Evolutionary conservation across 495 filamentous ascomycete species (phyloP).

Genomic region (Gamarada debralockiae): DNA sequence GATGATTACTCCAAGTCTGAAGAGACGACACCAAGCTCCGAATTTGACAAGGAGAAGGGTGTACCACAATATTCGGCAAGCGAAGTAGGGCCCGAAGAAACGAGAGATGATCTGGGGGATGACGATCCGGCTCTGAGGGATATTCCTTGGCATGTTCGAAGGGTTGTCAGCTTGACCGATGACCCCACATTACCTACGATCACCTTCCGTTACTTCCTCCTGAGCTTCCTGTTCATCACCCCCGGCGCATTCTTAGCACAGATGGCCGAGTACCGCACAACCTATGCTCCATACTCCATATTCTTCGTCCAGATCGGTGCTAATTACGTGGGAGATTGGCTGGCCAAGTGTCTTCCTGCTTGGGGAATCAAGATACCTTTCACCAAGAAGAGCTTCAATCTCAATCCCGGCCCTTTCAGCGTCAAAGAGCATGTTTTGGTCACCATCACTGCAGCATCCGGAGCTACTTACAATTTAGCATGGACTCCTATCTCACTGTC

Average conservation of each 20-base stretch:
- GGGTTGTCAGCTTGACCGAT: conserved; percentile 38
- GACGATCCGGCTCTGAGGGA: conserved; percentile 42
- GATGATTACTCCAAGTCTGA: background rate
- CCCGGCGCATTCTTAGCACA: conserved; percentile 7
- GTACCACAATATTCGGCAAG: background rate
- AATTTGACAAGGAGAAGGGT: conserved; percentile 9
- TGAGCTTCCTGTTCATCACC: conserved; percentile 10
- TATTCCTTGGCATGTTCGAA: conserved; percentile 45
- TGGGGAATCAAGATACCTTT: conserved; percentile 43
- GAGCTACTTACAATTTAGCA: conserved; percentile 48
- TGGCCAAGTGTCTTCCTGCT: conserved; percentile 44
- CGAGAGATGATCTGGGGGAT: conserved; percentile 25
- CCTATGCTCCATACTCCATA: conserved; percentile 50
- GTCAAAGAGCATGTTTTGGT: conserved; percentile 56
- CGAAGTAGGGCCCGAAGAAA: conserved; percentile 13
- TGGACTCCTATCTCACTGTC: conserved; percentile 46
- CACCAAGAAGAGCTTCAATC: conserved; percentile 42
- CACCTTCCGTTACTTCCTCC: conserved; percentile 7
- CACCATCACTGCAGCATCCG: conserved; percentile 49
- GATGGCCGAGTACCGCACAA: conserved; percentile 53
- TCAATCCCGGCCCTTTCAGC: conserved; percentile 55
- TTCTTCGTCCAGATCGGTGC: conserved; percentile 56
- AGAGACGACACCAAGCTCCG: background rate
- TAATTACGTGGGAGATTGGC: conserved; percentile 51
- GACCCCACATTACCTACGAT: conserved; percentile 1